Conservation (phyloP, 176 grass and related monocot genomes). For the Triticum urartu region DNA sequence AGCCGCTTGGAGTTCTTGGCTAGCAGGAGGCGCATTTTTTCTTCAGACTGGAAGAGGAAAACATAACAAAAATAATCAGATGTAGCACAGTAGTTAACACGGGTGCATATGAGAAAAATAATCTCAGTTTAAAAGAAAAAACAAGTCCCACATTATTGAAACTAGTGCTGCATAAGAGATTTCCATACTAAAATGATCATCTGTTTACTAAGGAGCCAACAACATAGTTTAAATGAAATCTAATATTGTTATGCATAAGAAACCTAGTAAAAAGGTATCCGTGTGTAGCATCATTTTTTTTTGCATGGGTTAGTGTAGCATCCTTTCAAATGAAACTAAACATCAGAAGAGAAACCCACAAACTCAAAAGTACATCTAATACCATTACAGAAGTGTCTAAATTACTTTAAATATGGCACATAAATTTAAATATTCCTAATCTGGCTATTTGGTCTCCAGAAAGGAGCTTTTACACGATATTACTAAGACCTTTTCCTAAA, state of each 20-base stretch:
- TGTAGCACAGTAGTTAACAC: neutral
- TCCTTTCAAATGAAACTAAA: neutral
- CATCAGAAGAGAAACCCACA: neutral
- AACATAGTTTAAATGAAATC: neutral
- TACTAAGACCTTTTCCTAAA: constrained; percentile 9
- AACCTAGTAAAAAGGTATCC: neutral
- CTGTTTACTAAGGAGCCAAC: neutral
- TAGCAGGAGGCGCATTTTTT: constrained; percentile 82
- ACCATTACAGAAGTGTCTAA: neutral
- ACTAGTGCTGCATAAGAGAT: neutral
- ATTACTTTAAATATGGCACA: neutral
- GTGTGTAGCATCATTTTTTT: neutral
- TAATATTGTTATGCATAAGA: neutral
- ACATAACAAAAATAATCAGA: constrained; percentile 11
- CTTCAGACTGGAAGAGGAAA: constrained; percentile 62
- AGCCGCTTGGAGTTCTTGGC: constrained; percentile 64
- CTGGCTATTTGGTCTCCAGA: neutral
- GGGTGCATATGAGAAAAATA: neutral
- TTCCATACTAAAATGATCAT: neutral
- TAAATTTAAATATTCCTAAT: neutral
- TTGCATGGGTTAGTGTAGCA: neutral
- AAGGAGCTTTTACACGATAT: constrained; percentile 20
- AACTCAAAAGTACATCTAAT: neutral
- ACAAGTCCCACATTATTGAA: neutral
- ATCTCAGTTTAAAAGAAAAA: neutral